Base-by-base conservation (phyloP, 2,329 filamentous ascomycete species). In the Diaporthe vaccinii region DNA sequence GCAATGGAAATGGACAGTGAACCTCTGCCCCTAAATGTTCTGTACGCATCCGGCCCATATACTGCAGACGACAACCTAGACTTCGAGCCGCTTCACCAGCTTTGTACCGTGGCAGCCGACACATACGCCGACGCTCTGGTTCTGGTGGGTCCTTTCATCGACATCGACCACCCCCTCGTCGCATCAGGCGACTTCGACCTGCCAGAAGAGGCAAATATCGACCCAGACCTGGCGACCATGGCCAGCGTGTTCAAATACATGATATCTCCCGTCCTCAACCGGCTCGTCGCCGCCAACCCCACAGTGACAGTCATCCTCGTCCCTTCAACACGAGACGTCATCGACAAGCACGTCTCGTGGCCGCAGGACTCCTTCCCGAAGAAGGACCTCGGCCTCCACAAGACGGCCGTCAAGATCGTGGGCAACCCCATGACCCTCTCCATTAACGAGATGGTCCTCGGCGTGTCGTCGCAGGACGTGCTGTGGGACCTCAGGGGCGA, bases 61-160 rank as follows among this genome's bases (percentile, higher is more conserved):
- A 98, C 96, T 0, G 92, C 95, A 3, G 96, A 98, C 79, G 94
- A 96, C 80, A 97, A 97, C 81, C 91, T 99, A 61, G 93, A 95
- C 78, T 99, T 96, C 81, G 94, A 97, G 80, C 94, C 96, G 10
- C 87, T 99, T 2, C 92, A 95, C 80, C 91, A 94, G 41, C 89
- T 99, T 22, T 96, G 96, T 82, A 89, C 90, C 78, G 92, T 93
- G 79, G 95, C 96, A 12, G 92, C 91, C 22, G 91, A 95, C 78
- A 90, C 89, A 31, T 92, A 91, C 78, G 94, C 93, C 15, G 97
- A 99, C 82, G 91, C 91, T 4, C 85, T 99, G 39, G 89, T 98
- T 58, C 88, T 99, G 12, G 87, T 91, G 5, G 97, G 97, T 0
- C 97, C 97, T 0, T 98, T 99, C 82, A 89, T 99, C 78, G 97